Base-by-base conservation (phyloP, 495 filamentous ascomycete genomes). In the Choiromyces venosus region DNA sequence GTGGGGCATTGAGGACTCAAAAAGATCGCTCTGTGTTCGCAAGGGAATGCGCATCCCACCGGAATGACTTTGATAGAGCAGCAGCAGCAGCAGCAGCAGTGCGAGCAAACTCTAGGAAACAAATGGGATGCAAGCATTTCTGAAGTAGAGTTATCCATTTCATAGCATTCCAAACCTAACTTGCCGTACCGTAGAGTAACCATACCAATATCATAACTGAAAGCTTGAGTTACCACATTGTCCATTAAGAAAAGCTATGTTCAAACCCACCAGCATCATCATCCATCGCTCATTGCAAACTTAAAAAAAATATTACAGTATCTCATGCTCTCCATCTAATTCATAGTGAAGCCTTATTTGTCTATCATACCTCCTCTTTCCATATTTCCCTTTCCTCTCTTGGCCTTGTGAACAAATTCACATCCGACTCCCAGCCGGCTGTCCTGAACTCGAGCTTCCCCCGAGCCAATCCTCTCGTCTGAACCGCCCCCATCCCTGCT, bases 401-500 rank as follows among this genome's bases (percentile, higher is more conserved):
- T 67, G 36, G 64, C 70, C 70, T 64, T 72, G 37, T 36, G 71
- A 66, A 52, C 35, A 69, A 46, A 33, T 61, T 18, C 40, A 38
- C 67, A 76, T 74, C 56, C 65, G 44, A 75, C 69, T 70, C 72
- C 69, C 21, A 76, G n/a, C 46, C 46, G 9, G 46, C 9, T n/a
- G 44, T 25, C 46, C 46, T 12, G 46, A 56, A 25, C 69, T 73
- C 35, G 36, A 76, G 66, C 35, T 75, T 65, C 42, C 71, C 67
- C 74, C 72, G 72, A 74, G 61, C 69, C 25, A 73, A 77, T 77
- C 75, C 73, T 76, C 21, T 56, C 74, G 72, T 76, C 74, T 73
- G 56, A 77, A 76, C 75, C 75, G 75, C 73, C 74, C 73, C 74
- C 75, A 77, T 77, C 70, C 74, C 76, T 77, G 69, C 66, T 46